Conservation (phyloP, 225 moss, liverwort and hornwort genomes). For the Pseudoscleropodium purum region DNA sequence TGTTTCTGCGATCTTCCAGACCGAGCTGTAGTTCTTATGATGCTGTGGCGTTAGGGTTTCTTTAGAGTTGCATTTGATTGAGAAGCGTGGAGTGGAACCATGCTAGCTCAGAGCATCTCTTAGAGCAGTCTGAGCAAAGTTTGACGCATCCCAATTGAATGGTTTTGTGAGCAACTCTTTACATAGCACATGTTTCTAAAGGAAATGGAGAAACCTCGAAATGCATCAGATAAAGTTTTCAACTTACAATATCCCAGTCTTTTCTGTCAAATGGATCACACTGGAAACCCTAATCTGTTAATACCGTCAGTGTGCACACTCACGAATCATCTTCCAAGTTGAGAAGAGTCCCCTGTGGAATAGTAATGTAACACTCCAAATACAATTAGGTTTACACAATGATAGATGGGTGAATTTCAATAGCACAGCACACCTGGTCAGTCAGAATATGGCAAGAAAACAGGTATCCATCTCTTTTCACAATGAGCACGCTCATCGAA, state of each 20-base stretch:
- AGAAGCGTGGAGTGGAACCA: not conserved
- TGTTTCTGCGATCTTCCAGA: too few species aligned
- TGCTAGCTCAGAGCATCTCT: slow-evolving; percentile 45
- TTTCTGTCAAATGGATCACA: not conserved
- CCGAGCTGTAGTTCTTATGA: not conserved
- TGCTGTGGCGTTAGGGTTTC: too few species aligned
- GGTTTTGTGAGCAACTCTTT: not conserved
- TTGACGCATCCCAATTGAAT: not conserved
- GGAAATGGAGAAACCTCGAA: not conserved
- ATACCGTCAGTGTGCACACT: not conserved
- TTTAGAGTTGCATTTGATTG: not conserved
- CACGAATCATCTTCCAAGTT: not conserved
- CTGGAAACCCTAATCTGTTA: too few species aligned
- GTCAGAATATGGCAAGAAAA: not conserved
- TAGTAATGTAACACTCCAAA: not conserved
- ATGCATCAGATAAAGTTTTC: too few species aligned
- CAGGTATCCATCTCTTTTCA: not conserved
- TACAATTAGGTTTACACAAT: not conserved
- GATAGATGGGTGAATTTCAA: not conserved
- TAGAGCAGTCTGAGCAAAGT: slow-evolving; percentile 55
- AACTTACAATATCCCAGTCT: too few species aligned
- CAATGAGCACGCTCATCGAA: not conserved
- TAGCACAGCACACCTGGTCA: not conserved
- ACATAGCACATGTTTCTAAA: too few species aligned
- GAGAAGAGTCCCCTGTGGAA: too few species aligned